Conservation (phyloP, 768 basidiomycete species). For the Amanita subjunquillea region DNA sequence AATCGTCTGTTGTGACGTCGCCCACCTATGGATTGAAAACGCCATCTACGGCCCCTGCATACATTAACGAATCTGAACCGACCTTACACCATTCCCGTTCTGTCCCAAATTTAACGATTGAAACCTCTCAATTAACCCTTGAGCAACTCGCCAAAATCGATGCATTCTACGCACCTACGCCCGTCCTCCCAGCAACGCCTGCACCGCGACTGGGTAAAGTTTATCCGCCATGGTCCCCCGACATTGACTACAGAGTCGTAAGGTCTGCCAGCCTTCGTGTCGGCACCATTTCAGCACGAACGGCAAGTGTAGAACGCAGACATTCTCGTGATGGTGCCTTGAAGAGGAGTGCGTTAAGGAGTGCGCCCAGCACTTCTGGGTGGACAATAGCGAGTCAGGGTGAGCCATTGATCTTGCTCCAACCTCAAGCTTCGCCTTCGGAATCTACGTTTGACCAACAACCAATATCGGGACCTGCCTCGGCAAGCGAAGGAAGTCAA, state of each 20-base stretch:
- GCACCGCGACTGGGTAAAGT: conserved; percentile 2
- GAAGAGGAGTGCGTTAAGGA: neutral
- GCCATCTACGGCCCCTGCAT: neutral
- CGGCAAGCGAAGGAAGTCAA: neutral
- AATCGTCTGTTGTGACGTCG: neutral
- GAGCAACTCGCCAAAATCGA: conserved; percentile 6
- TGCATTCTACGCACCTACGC: conserved; percentile 1
- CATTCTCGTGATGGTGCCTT: neutral
- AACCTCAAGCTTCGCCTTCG: neutral
- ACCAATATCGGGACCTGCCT: neutral
- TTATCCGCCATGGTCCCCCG: conserved; percentile 4
- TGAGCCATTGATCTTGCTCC: neutral
- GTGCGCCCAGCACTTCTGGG: neutral
- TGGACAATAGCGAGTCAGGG: neutral
- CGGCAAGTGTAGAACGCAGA: neutral
- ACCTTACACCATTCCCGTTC: neutral
- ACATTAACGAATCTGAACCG: neutral
- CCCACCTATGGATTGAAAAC: neutral
- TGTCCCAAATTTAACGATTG: neutral
- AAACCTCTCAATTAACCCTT: neutral
- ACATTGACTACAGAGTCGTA: neutral
- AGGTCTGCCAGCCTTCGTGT: neutral
- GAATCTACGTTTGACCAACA: neutral
- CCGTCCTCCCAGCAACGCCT: conserved; percentile 2
- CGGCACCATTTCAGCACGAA: neutral